Evolutionary conservation across 371 early-diverging fungal species (phyloP), one percentile per base, ranked within the genome.

Genomic region (Apophysomyces variabilis): DNA sequence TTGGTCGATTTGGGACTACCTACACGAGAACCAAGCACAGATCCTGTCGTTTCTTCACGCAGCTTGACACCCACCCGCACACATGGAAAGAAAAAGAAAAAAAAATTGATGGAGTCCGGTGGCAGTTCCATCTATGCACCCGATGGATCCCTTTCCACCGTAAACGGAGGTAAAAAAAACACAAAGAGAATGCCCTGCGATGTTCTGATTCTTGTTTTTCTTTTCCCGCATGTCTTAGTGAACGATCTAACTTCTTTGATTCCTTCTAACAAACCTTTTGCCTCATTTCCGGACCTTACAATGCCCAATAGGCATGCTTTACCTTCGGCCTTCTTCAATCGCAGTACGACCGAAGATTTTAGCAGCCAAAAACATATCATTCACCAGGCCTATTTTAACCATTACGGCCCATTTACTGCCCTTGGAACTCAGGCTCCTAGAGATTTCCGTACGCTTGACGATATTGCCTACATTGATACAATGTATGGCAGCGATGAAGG

Each of bases 401-500:
- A 87, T 41, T 87, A 83, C 65, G 88, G 86, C 32, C 77, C 85
- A 3, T 85, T 77, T 37, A 82, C 86, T 0, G 75, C 83, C 0
- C 46, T 85, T 11, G 86, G 86, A 1, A 64, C 71, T 3, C 77
- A 80, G 13, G 74, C 81, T 35, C 85, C 88, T 13, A 85, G 82
- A 9, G 74, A 72, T 14, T 80, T 77, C 50, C 78, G 79, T 60
- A 75, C 79, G 14, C 69, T 76, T 0, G 73, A 77, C 14, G 80
- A 79, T 63, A 76, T 79, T 1, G 69, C 73, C 8, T 85, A 83
- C 18, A 80, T 86, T 11, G 85, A 83, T 61, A 82, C 84, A 57
- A 66, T 86, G 16, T 87, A 80, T 67, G 90, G 89, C 14, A 87
- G 88, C 54, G 84, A 84, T 50, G 77, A 75, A n/a, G 88, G 88